Percentiles rank a stretch among this genome's conserved stretches.
Evolutionary conservation across 75 land plant genomes (phyloP).

Genomic region (Selaginella moellendorffii): DNA sequence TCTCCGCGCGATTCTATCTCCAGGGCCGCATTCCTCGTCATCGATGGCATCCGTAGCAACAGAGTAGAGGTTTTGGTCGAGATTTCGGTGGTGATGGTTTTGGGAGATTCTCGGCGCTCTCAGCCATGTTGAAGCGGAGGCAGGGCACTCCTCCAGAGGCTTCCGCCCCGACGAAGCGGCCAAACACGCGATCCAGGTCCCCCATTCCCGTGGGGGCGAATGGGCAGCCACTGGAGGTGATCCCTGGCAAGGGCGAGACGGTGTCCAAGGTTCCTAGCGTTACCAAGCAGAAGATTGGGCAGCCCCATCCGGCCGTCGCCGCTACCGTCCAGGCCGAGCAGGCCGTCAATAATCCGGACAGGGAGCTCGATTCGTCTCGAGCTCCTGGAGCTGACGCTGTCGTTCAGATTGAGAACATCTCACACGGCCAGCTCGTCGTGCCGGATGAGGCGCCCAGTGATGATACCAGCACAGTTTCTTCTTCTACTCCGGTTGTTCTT

Average conservation of each 20-base stretch:
- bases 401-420: constrained; percentile 55
- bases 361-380: not conserved
- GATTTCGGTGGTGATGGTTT: no score
- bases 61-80: no score
- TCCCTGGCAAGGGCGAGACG: constrained; percentile 16
- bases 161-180: not conserved
- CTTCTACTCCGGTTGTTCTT: not conserved
- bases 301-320: constrained; percentile 18
- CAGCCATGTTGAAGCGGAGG: constrained; percentile 2
- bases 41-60: no score
- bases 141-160: constrained; percentile 2
- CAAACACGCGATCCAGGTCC: constrained; percentile 9
- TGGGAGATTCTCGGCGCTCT: no score
- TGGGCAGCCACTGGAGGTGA: constrained; percentile 18
- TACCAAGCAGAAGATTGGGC: constrained; percentile 20
- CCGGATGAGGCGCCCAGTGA: not conserved
- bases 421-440: constrained; percentile 52
- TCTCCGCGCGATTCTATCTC: no score
- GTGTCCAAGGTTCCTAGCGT: constrained; percentile 15
- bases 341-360: constrained; percentile 8
- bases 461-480: not conserved
- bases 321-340: constrained; percentile 18
- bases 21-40: no score
- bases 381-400: constrained; percentile 11
- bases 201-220: constrained; percentile 8